Conservation (phyloP, 2,329 filamentous ascomycete genomes). For the Aspergillus sp. region DNA sequence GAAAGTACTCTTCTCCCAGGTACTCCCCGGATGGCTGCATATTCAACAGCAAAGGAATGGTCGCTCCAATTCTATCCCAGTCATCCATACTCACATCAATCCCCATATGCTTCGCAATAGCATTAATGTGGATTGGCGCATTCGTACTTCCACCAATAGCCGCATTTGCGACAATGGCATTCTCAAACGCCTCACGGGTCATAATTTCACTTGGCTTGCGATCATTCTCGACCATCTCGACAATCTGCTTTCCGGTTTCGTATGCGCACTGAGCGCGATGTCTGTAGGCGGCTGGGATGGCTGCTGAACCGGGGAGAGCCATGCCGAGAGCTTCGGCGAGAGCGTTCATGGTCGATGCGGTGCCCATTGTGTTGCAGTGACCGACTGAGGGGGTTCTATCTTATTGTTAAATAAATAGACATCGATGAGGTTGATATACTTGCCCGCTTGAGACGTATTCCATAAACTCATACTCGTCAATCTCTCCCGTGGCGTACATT, state of each 20-base stretch:
- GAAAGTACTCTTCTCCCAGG: slow-evolving; percentile 51
- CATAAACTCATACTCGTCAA: slow-evolving; percentile 40
- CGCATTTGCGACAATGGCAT: slow-evolving; percentile 51
- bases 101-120: slow-evolving; percentile 51
- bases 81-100: slow-evolving; percentile 49
- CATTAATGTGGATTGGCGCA: slow-evolving; percentile 53
- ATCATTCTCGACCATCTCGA: slow-evolving; percentile 47
- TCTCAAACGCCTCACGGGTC: slow-evolving; percentile 53
- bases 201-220: slow-evolving; percentile 52
- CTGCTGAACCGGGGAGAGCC: slow-evolving; percentile 48
- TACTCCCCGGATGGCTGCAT: slow-evolving; percentile 52
- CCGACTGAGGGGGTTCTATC: slow-evolving; percentile 42
- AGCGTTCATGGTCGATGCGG: slow-evolving; percentile 51
- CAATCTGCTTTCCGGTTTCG: slow-evolving; percentile 45
- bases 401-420: neutral
- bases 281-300: slow-evolving; percentile 49
- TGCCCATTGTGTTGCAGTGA: slow-evolving; percentile 53
- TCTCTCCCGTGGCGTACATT: slow-evolving; percentile 44
- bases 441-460: slow-evolving; percentile 43
- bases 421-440: slow-evolving; percentile 2
- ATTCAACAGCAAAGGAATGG: slow-evolving; percentile 51
- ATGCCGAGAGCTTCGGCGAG: slow-evolving; percentile 51
- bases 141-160: slow-evolving; percentile 56
- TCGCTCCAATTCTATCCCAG: slow-evolving; percentile 49
- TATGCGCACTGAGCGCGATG: slow-evolving; percentile 47